Conservation (phyloP, 208 protist genomes). For the Trypanosoma caninum region DNA sequence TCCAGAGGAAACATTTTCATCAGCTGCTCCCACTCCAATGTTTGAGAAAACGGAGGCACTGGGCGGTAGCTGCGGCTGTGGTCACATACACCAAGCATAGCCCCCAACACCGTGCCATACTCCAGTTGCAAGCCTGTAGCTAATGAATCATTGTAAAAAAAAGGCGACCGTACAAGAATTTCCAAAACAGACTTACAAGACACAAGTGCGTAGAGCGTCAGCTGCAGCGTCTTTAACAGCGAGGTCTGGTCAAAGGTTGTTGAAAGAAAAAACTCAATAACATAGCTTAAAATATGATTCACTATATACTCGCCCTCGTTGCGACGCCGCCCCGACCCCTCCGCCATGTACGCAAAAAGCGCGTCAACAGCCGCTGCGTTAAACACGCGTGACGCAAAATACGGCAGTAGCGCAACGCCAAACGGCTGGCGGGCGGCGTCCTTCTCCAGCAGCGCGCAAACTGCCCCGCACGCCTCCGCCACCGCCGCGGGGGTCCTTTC, state of each 20-base stretch:
- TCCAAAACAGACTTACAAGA: conserved; percentile 34
- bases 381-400: conserved; percentile 69
- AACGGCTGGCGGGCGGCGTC: conserved; percentile 20
- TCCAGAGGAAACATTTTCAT: conserved; percentile 48
- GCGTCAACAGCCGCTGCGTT: conserved; percentile 45
- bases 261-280: conserved; percentile 48
- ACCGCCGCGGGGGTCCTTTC: conserved; percentile 37
- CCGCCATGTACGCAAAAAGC: conserved; percentile 59
- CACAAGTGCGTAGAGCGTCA: conserved; percentile 44
- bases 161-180: conserved; percentile 44
- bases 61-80: conserved; percentile 24
- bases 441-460: conserved; percentile 7
- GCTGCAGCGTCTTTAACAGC: conserved; percentile 41
- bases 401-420: conserved; percentile 65
- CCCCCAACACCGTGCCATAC: conserved; percentile 67
- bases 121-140: conserved; percentile 59
- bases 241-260: conserved; percentile 46
- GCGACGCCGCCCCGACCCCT: conserved; percentile 24
- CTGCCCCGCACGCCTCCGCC: conserved; percentile 33
- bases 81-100: conserved; percentile 60
- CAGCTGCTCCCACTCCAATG: conserved; percentile 28
- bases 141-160: conserved; percentile 50
- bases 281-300: conserved; percentile 60
- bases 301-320: conserved; percentile 44
- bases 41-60: conserved; percentile 3